Evolutionary conservation across 78 protist species (phyloP).

Genomic region (Chrysochromulina tobinii): DNA sequence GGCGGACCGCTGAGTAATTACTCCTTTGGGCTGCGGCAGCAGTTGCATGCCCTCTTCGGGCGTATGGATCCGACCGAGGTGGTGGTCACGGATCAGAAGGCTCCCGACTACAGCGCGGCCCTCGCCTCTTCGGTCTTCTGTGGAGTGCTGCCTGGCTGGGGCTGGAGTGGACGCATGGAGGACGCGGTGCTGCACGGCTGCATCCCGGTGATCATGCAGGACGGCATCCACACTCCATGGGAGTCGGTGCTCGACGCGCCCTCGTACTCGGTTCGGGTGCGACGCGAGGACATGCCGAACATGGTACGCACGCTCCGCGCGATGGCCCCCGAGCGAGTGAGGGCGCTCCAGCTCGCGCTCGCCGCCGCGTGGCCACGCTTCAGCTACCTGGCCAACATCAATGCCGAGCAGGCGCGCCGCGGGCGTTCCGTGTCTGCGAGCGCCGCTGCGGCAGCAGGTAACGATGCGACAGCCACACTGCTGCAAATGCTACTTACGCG

Average conservation of each 20-base stretch:
- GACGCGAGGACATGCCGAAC: neutral
- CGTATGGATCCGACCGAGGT: neutral
- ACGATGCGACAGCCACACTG: neutral
- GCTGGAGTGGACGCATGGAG: neutral
- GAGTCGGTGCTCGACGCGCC: neutral
- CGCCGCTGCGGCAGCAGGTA: neutral
- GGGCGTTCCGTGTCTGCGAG: neutral
- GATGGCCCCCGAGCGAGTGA: neutral
- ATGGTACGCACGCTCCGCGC: neutral
- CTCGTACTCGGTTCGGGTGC: neutral
- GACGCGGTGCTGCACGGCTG: constrained; percentile 26
- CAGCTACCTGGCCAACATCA: neutral
- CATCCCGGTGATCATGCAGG: neutral
- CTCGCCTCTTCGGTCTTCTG: neutral
- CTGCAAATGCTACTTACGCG: neutral
- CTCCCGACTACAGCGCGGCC: neutral
- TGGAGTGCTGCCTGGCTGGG: constrained; percentile 12
- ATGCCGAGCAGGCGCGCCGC: neutral
- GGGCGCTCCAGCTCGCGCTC: neutral
- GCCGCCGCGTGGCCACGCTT: neutral
- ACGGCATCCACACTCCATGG: neutral
- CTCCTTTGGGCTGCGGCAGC: constrained; percentile 7
- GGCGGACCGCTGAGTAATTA: neutral
- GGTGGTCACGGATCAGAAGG: neutral
- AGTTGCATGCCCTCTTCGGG: neutral